phyloP scores from a whole-genome alignment of 768 basidiomycete genomes.

The Cystofilobasidium macerans region DNA sequence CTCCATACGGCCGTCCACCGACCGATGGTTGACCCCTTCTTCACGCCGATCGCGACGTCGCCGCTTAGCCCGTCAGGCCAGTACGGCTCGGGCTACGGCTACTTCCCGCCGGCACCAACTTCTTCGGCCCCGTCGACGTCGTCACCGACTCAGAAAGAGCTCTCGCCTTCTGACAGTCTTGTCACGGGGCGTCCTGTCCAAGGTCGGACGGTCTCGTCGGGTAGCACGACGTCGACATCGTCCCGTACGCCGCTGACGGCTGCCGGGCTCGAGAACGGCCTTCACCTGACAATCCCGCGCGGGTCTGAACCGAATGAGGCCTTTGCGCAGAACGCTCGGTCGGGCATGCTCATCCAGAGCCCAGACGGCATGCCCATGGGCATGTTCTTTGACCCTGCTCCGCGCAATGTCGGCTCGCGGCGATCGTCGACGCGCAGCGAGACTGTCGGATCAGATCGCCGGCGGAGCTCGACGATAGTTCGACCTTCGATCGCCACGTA shows the following conservation, averaged over 20 bases:
- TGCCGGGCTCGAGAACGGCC: background rate
- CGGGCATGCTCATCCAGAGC: conserved; percentile 79
- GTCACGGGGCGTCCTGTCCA: background rate
- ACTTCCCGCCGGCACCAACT: conserved; percentile 35
- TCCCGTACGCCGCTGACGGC: background rate
- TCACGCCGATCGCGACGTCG: conserved; percentile 85
- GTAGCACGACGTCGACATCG: background rate
- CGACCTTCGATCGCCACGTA: conserved; percentile 22
- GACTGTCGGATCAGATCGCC: background rate
- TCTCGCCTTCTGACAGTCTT: background rate
- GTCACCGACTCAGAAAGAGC: background rate
- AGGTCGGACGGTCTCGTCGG: background rate
- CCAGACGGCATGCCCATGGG: conserved; percentile 90
- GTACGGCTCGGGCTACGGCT: conserved; percentile 24
- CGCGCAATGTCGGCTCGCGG: conserved; percentile 16
- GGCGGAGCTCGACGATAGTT: background rate
- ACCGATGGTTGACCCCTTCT: conserved; percentile 80
- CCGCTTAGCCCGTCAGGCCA: conserved; percentile 64
- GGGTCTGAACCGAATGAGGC: conserved; percentile 59
- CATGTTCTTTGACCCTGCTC: conserved; percentile 78
- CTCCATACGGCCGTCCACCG: conserved; percentile 79
- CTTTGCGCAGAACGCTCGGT: conserved; percentile 63
- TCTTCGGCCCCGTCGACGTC: background rate
- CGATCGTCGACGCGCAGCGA: conserved; percentile 7
- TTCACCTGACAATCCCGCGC: background rate